Evolutionary conservation across 768 basidiomycete genomes (phyloP), one percentile per base, ranked within the genome.

Genomic region (Gymnopilus junonius): DNA sequence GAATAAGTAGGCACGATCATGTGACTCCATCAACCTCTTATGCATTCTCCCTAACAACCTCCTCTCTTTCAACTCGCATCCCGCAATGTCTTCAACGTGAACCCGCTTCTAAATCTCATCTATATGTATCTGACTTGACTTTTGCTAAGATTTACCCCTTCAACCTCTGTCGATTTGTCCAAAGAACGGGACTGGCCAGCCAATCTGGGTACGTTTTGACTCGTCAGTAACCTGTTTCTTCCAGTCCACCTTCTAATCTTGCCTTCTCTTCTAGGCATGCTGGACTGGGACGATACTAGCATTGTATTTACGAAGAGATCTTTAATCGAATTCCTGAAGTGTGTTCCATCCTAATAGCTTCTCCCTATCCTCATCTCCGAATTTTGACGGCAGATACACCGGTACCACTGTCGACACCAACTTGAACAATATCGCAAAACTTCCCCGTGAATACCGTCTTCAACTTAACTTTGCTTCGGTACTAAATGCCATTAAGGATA

Each of bases 271-370:
- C 59, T 55, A 92, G 91, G 90, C 63, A 84, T 91, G 86, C 79
- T 93, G 65, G 92, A 93, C 75, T 93, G 92, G 91, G 92, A 93
- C 70, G 72, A 76, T 12, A 91, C 89, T 51, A 85, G 76, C 63
- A 91, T 93, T 64, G 86, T 93, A 29, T 93, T 93, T 72, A 93
- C 90, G 14, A 93, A 93, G 70, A 85, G 92, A 40, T 79, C 85
- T 43, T 77, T 93, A 65, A 80, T 92, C 56, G 91, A 93, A 68
- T 93, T 93, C 72, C 77, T 93, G 66, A 91, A 88, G 91, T 91
- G 73, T 67, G n/a, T 42, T 55, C 46, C 12, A 25, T 59, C 45
- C 50, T 50, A 48, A n/a, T 34, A 12, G 51, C 1, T 21, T 25
- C 17, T 35, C 14, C 58, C 55, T 5, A 29, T 32, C 29, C 31